Conservation (phyloP, 345 rosid genomes). For the Lepidium sativum region DNA sequence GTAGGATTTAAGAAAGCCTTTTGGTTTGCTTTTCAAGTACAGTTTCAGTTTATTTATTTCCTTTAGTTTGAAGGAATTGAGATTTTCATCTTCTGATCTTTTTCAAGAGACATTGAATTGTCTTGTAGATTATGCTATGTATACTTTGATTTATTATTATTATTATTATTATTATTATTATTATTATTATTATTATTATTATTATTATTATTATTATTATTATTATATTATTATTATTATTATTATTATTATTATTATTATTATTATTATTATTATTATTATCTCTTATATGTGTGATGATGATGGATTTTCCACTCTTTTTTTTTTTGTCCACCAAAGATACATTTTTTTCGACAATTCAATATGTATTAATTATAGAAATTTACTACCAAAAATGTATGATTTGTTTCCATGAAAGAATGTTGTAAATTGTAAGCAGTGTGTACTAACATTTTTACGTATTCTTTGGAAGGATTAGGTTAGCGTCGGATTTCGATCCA, state of each 20-base stretch:
- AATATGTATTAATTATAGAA: too few relatives aligned
- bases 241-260: neutral
- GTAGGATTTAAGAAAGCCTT: slow-evolving; percentile 17
- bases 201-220: neutral
- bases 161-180: neutral
- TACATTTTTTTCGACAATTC: neutral
- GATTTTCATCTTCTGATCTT: neutral
- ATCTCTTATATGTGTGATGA: neutral
- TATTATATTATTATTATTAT: neutral
- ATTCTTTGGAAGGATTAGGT: too few relatives aligned
- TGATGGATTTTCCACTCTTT: neutral
- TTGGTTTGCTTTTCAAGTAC: neutral
- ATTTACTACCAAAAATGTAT: too few relatives aligned
- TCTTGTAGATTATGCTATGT: slow-evolving; percentile 25
- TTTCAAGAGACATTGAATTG: neutral
- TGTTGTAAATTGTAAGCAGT: too few relatives aligned
- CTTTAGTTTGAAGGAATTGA: slow-evolving; percentile 9
- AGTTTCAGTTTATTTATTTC: slow-evolving; percentile 19
- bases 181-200: neutral
- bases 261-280: neutral
- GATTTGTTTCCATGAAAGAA: too few relatives aligned
- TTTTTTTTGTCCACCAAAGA: neutral
- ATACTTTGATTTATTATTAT: neutral
- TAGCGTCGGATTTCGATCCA: too few relatives aligned
- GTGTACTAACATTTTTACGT: neutral